Conservation (phyloP, 495 filamentous ascomycete genomes). For the Penicillium chermesinum region DNA sequence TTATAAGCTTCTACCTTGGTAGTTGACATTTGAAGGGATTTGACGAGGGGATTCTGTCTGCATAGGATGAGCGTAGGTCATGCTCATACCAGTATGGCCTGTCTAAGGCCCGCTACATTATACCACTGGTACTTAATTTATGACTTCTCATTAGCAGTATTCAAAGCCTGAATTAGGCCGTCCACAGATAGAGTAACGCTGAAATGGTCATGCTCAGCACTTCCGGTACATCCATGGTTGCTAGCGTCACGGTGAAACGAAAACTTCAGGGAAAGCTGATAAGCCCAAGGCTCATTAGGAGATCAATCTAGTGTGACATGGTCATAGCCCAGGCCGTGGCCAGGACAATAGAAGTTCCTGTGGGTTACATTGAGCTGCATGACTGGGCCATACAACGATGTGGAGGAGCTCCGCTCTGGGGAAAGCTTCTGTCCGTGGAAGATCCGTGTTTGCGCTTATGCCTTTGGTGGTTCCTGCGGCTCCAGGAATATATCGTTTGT, state of each 20-base stretch:
- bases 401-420: slow-evolving; percentile 2
- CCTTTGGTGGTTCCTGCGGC: background rate
- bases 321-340: background rate
- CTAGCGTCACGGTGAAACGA: no score
- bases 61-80: background rate
- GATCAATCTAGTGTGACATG: background rate
- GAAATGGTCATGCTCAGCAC: no score
- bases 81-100: background rate
- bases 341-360: slow-evolving; percentile 1
- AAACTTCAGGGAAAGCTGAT: no score
- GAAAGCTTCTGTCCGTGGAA: background rate
- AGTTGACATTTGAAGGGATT: background rate
- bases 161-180: no score
- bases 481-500: background rate
- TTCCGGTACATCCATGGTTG: no score
- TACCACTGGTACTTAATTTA: background rate
- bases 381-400: slow-evolving; percentile 8
- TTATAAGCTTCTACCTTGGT: slow-evolving; percentile 32
- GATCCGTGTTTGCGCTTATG: background rate
- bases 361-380: slow-evolving; percentile 16
- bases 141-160: no score
- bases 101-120: no score
- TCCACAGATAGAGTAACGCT: background rate
- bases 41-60: no score
- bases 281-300: background rate